Percentiles rank a stretch among this genome's conserved stretches.
These are phyloP conservation scores for Penstemon barbatus DNA, from an alignment of 257 asterid genomes.

Conservation along the genomic window DNA sequence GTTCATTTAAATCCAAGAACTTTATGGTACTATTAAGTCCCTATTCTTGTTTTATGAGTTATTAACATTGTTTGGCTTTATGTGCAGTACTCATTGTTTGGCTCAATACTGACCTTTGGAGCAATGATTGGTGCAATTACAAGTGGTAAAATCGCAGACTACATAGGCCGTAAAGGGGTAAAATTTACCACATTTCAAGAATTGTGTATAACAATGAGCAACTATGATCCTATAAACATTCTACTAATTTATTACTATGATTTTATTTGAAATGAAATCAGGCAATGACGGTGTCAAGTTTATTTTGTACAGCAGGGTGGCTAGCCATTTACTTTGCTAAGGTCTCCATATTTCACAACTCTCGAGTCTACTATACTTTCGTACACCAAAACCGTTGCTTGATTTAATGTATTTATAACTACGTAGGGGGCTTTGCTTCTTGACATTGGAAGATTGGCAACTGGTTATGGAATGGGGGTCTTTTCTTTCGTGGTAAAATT, in stretches of 20 bases:
- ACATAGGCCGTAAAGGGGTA: slow-evolving; percentile 89
- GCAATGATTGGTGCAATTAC: slow-evolving; percentile 98
- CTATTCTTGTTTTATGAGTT: slow-evolving; percentile 45
- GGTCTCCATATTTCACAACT: not conserved
- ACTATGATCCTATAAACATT: not conserved
- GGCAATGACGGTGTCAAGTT: slow-evolving; percentile 91
- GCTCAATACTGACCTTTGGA: slow-evolving; percentile 87
- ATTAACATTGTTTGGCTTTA: slow-evolving; percentile 32
- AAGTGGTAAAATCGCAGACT: slow-evolving; percentile 83
- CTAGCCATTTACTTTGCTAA: not conserved
- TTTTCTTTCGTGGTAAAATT: slow-evolving; percentile 73
- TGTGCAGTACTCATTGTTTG: slow-evolving; percentile 87
- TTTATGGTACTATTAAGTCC: not conserved
- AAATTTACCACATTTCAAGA: slow-evolving; percentile 20
- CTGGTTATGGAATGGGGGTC: slow-evolving; percentile 93
- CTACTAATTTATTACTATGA: slow-evolving; percentile 4
- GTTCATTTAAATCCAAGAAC: not conserved
- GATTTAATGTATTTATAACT: slow-evolving; percentile 3
- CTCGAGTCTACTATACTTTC: not conserved
- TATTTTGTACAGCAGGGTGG: slow-evolving; percentile 57
- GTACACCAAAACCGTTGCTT: not conserved
- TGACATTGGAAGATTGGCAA: slow-evolving; percentile 83
- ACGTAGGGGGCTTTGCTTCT: slow-evolving; percentile 50
- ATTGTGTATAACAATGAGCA: not conserved
- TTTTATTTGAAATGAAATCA: slow-evolving; percentile 36